A percentile compares a stretch with the other conserved stretches of the same genome.
These are phyloP conservation scores for Crithidia thermophila DNA, from an alignment of 208 protist genomes.

Conservation along the genomic window DNA sequence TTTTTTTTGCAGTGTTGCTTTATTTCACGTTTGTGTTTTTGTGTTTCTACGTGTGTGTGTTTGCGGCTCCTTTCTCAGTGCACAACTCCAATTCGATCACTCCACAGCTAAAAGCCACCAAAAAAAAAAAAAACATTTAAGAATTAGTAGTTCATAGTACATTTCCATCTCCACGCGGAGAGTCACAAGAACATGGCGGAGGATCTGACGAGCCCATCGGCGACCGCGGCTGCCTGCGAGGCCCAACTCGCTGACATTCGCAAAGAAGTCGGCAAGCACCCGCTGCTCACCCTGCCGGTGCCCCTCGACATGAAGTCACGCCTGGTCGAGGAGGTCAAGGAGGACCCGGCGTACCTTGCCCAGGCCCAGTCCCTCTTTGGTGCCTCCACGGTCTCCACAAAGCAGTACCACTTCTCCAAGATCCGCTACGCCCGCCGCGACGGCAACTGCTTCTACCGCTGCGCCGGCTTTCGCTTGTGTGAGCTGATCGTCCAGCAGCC, in stretches of 20 bases:
- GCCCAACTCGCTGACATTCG: constrained; percentile 67
- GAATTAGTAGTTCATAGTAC: too few relatives aligned
- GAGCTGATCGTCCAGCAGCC: constrained; percentile 35
- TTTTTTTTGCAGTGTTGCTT: too few relatives aligned
- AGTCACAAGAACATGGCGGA: constrained; percentile 15
- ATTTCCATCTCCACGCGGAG: too few relatives aligned
- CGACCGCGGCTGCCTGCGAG: constrained; percentile 29
- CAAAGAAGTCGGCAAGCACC: constrained; percentile 49
- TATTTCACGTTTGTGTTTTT: too few relatives aligned
- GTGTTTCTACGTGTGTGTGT: too few relatives aligned
- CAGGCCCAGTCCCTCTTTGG: constrained; percentile 59
- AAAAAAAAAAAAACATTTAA: too few relatives aligned
- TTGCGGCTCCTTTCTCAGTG: too few relatives aligned
- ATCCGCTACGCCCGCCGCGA: constrained; percentile 79
- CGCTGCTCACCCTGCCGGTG: constrained; percentile 48
- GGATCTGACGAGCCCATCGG: not conserved
- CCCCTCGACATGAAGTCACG: constrained; percentile 27
- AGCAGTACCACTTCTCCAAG: constrained; percentile 19
- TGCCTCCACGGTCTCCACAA: constrained; percentile 6
- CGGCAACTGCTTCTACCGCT: constrained; percentile 91
- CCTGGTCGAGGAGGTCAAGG: constrained; percentile 46
- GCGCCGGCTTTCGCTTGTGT: constrained; percentile 63
- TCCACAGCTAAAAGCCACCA: too few relatives aligned
- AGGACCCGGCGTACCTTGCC: constrained; percentile 37
- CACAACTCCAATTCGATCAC: too few relatives aligned